phyloP scores from a whole-genome alignment of 352 stramenopile species.

The Globisporangium rhizosaccharum region DNA sequence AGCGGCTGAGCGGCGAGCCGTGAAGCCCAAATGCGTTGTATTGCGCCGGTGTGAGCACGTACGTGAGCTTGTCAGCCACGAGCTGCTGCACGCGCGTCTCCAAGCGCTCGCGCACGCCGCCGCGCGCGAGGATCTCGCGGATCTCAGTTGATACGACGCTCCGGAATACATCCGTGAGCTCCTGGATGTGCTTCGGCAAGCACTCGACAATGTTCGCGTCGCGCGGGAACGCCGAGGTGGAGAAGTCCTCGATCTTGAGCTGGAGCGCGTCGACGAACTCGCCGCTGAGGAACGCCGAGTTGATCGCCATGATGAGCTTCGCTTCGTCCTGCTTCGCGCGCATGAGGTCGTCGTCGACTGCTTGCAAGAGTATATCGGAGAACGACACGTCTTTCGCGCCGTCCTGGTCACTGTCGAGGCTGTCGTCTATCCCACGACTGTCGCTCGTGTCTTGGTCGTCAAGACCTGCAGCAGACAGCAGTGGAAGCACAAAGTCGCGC shows the following conservation, averaged over 20 bases:
- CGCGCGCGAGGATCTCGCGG: slow-evolving; percentile 46
- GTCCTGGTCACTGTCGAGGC: slow-evolving; percentile 13
- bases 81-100: slow-evolving; percentile 34
- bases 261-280: slow-evolving; percentile 64
- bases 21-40: slow-evolving; percentile 60
- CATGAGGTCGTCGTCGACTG: slow-evolving; percentile 74
- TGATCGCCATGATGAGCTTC: slow-evolving; percentile 86
- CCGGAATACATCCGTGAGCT: slow-evolving; percentile 65
- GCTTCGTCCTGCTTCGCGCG: slow-evolving; percentile 56
- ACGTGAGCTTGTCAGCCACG: slow-evolving; percentile 51
- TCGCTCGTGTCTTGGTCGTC: not conserved
- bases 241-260: slow-evolving; percentile 55
- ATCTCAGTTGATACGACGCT: slow-evolving; percentile 73
- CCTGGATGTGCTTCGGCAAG: slow-evolving; percentile 60
- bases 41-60: slow-evolving; percentile 54
- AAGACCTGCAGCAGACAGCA: slow-evolving; percentile 11
- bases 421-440: not conserved
- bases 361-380: slow-evolving; percentile 71
- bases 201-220: slow-evolving; percentile 64
- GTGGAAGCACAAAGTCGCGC: slow-evolving; percentile 50
- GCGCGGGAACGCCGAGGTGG: slow-evolving; percentile 32
- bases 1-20: slow-evolving; percentile 54
- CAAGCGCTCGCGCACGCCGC: slow-evolving; percentile 39
- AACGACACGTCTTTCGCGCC: slow-evolving; percentile 46
- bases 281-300: slow-evolving; percentile 75